phyloP scores from a whole-genome alignment of 306 rosid species.

The Herpetospermum pedunculosum region DNA sequence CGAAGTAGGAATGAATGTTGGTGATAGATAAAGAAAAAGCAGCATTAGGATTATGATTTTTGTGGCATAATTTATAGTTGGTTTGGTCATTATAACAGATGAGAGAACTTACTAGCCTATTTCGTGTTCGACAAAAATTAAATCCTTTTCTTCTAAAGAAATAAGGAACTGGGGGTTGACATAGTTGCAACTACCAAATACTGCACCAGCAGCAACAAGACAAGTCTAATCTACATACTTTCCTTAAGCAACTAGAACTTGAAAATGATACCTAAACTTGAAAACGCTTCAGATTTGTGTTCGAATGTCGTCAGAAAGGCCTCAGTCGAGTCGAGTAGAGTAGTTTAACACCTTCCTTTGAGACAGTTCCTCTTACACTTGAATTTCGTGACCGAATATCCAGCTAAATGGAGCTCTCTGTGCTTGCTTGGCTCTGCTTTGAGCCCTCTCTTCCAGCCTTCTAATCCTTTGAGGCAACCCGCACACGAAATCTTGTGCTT shows the following conservation, averaged over 20 bases:
- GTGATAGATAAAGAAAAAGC: background rate
- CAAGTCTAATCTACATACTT: background rate
- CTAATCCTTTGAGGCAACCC: constrained; percentile 35
- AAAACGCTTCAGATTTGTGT: background rate
- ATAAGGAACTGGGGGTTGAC: background rate
- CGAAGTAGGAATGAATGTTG: background rate
- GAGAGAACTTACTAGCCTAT: background rate
- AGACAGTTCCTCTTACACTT: constrained; percentile 6
- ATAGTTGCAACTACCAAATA: background rate
- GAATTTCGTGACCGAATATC: constrained; percentile 28
- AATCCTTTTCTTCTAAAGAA: background rate
- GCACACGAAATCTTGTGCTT: constrained; percentile 39
- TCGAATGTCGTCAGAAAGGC: background rate
- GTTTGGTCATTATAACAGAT: background rate
- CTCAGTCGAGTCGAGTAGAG: background rate
- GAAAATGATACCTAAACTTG: background rate
- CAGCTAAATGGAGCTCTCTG: constrained; percentile 36
- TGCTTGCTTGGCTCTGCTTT: constrained; percentile 31
- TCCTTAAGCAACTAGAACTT: background rate
- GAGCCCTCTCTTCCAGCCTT: constrained; percentile 38
- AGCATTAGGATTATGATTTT: background rate
- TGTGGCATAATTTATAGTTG: constrained; percentile 3
- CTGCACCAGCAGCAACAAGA: background rate
- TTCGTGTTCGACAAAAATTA: background rate
- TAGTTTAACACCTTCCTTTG: background rate